A percentile compares a stretch with the other conserved stretches of the same genome.
phyloP scores from a whole-genome alignment of 2,329 filamentous ascomycete genomes.

The Ilyonectria sp. region DNA sequence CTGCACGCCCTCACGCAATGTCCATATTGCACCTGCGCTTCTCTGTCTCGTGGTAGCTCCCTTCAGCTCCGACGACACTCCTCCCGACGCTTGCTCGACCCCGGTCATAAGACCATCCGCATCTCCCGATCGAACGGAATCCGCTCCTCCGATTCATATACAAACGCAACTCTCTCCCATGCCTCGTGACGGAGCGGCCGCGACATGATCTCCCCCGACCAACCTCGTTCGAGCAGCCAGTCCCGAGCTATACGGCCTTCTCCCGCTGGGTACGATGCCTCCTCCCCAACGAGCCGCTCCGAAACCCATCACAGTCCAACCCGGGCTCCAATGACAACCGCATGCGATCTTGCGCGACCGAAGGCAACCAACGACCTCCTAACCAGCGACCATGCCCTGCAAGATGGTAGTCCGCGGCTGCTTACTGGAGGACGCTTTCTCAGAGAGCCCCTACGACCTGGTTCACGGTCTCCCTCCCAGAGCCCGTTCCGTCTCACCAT shows the following conservation, averaged over 20 bases:
- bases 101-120: background rate
- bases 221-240: constrained; percentile 49
- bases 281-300: constrained; percentile 35
- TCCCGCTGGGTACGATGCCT: constrained; percentile 42
- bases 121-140: background rate
- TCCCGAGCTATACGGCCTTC: constrained; percentile 47
- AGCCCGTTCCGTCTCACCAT: constrained; percentile 60
- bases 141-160: constrained; percentile 9
- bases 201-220: constrained; percentile 54
- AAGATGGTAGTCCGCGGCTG: constrained; percentile 47
- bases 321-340: constrained; percentile 34
- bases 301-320: constrained; percentile 35
- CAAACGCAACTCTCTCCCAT: constrained; percentile 35
- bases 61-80: constrained; percentile 3
- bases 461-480: constrained; percentile 54
- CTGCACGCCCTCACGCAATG: constrained; percentile 43
- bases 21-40: constrained; percentile 35
- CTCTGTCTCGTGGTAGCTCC: constrained; percentile 21
- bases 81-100: background rate
- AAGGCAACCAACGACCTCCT: constrained; percentile 38
- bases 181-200: constrained; percentile 43
- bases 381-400: constrained; percentile 31
- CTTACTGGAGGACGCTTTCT: constrained; percentile 53
- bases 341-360: constrained; percentile 33
- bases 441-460: constrained; percentile 49